phyloP scores from a whole-genome alignment of 169 alveolate genomes.

The Perkinsus olseni region DNA sequence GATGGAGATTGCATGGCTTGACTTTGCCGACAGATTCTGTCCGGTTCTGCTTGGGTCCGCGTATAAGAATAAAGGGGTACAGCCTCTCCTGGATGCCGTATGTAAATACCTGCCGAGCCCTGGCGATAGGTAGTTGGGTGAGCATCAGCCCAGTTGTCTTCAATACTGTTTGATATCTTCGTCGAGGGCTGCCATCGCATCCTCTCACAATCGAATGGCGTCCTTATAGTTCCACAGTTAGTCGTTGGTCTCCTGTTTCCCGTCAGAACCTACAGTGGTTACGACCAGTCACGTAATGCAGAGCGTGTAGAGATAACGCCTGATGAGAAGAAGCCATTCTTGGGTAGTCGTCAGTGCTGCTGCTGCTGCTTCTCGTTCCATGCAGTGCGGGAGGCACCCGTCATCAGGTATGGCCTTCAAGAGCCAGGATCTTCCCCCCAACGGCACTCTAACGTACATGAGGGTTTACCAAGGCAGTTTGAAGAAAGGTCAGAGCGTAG shows the following conservation, averaged over 20 bases:
- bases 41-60: constrained; percentile 94
- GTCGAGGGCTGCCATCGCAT: too few relatives aligned
- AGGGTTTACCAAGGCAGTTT: constrained; percentile 81
- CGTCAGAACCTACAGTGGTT: not conserved
- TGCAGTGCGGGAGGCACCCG: not conserved
- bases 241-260: not conserved
- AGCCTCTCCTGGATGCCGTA: constrained; percentile 83
- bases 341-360: constrained; percentile 74
- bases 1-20: too few relatives aligned
- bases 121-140: constrained; percentile 26
- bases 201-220: too few relatives aligned
- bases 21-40: constrained; percentile 49
- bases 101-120: constrained; percentile 85
- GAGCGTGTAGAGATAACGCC: constrained; percentile 33
- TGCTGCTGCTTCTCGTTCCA: too few relatives aligned
- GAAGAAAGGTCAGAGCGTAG: constrained; percentile 57
- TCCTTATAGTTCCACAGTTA: constrained; percentile 13
- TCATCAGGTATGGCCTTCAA: constrained; percentile 11
- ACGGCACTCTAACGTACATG: constrained; percentile 82
- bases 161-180: not conserved
- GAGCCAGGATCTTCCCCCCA: constrained; percentile 35
- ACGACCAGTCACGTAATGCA: not conserved
- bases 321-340: constrained; percentile 69
- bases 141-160: not conserved
- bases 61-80: constrained; percentile 85